Evolutionary conservation across 352 stramenopile genomes (phyloP).

Genomic region (Pelagophyceae sp.): DNA sequence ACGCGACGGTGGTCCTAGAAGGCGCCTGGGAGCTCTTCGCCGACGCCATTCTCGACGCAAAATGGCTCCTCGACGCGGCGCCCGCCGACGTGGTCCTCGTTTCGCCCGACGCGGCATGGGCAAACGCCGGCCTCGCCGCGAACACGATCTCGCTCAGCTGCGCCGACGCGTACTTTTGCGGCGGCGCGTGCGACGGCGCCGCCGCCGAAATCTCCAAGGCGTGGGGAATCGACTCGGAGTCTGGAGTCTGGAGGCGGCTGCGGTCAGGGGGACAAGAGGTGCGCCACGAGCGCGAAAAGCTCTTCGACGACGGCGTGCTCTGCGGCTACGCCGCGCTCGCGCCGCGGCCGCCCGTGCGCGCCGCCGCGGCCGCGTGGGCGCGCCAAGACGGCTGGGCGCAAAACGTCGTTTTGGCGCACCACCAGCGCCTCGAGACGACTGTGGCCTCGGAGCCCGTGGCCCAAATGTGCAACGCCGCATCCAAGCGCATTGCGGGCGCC

Average conservation of each 20-base stretch:
- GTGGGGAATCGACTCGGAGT: not conserved
- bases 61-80: not conserved
- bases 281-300: too few relatives aligned
- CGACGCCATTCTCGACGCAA: not conserved
- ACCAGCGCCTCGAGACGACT: conserved; percentile 17
- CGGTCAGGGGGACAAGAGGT: not conserved
- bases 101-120: not conserved
- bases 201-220: not conserved
- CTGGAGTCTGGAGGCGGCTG: not conserved
- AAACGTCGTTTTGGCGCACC: not conserved
- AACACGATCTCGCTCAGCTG: not conserved
- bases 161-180: conserved; percentile 7
- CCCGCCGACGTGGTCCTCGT: not conserved
- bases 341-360: not conserved
- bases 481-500: not conserved
- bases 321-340: conserved; percentile 5
- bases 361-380: not conserved
- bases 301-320: not conserved
- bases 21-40: conserved; percentile 12
- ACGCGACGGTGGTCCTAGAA: not conserved
- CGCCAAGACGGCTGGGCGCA: not conserved
- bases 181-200: not conserved
- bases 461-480: conserved; percentile 1
- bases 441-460: not conserved
- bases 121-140: not conserved